Percentiles rank a stretch among this genome's conserved stretches.
These are phyloP conservation scores for Alternaria sp. DNA, from an alignment of 2,329 filamentous ascomycete genomes.

Conservation along the genomic window DNA sequence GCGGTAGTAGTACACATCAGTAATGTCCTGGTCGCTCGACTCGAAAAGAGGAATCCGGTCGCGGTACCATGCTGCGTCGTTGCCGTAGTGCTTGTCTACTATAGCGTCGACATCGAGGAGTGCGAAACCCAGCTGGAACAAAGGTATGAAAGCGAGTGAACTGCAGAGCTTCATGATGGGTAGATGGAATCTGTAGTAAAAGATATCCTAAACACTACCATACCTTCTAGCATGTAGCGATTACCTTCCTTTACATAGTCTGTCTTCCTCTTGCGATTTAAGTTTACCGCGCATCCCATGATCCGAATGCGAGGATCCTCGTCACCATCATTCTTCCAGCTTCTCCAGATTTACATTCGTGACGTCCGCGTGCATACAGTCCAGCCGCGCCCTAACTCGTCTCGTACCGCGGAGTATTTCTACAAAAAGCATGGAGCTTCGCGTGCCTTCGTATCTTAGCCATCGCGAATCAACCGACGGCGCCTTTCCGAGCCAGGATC, in stretches of 20 bases:
- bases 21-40: slow-evolving; percentile 46
- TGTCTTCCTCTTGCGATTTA: not conserved
- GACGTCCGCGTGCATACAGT: not conserved
- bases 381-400: too few species aligned
- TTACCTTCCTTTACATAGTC: not conserved
- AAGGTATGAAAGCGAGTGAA: not conserved
- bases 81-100: slow-evolving; percentile 47
- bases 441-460: not conserved
- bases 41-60: slow-evolving; percentile 51
- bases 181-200: not conserved
- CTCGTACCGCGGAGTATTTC: not conserved
- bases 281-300: not conserved
- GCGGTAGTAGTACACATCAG: slow-evolving; percentile 55
- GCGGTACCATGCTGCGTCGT: slow-evolving; percentile 51
- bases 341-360: not conserved
- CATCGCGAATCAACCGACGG: not conserved
- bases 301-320: not conserved
- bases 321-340: not conserved
- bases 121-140: not conserved
- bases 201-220: not conserved
- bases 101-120: slow-evolving; percentile 37
- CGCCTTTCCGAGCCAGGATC: not conserved
- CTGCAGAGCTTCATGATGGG: not conserved
- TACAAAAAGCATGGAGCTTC: not conserved
- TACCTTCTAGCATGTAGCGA: not conserved